Percentiles rank a stretch among this genome's conserved stretches.
These are phyloP conservation scores for Chlorella sp. DNA, from an alignment of 139 green algal genomes.

Conservation along the genomic window DNA sequence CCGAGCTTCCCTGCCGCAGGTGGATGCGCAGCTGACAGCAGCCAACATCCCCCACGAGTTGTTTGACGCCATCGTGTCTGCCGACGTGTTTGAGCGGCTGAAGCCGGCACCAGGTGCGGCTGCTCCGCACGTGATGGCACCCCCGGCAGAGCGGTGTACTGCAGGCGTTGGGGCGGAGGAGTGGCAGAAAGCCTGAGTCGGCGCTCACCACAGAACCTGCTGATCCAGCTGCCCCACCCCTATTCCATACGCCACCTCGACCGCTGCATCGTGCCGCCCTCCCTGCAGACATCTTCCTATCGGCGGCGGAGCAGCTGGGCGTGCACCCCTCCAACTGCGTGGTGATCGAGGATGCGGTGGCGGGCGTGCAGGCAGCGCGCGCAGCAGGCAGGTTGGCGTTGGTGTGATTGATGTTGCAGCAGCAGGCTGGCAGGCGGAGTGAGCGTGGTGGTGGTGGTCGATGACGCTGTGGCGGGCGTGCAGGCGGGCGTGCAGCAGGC, in stretches of 20 bases:
- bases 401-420: not conserved
- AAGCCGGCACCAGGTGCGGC: slow-evolving; percentile 23
- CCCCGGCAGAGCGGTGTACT: not conserved
- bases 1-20: slow-evolving; percentile 33
- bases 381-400: slow-evolving; percentile 46
- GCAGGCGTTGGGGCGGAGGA: not conserved
- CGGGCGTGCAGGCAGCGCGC: slow-evolving; percentile 70
- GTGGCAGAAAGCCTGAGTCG: too few relatives aligned
- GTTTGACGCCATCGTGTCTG: slow-evolving; percentile 75
- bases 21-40: slow-evolving; percentile 70
- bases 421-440: not conserved
- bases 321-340: slow-evolving; percentile 61
- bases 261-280: not conserved
- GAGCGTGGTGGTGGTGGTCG: not conserved
- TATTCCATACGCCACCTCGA: not conserved
- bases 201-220: not conserved
- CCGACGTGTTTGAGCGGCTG: slow-evolving; percentile 63
- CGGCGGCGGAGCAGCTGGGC: slow-evolving; percentile 58
- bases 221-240: not conserved
- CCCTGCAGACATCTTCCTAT: slow-evolving; percentile 74
- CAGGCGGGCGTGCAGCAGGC: not conserved
- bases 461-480: not conserved
- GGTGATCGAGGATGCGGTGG: slow-evolving; percentile 77
- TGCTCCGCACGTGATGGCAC: too few relatives aligned
- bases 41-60: slow-evolving; percentile 53